phyloP scores from a whole-genome alignment of 2,329 filamentous ascomycete species.

The Pseudocercospora crystallina region DNA sequence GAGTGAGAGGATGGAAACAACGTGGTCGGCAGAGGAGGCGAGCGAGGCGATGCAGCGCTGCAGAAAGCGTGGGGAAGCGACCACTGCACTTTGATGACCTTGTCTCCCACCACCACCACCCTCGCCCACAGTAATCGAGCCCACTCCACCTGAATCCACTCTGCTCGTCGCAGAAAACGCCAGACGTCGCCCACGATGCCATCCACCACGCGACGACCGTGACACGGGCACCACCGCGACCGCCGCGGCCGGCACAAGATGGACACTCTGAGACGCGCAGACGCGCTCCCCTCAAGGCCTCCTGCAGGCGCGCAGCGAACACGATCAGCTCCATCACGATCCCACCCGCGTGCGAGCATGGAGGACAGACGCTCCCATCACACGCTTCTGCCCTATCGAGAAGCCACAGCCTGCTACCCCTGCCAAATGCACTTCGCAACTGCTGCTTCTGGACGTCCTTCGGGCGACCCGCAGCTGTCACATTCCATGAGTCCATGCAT shows the following conservation, averaged over 20 bases:
- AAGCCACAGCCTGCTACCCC: background rate
- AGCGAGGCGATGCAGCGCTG: background rate
- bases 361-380: background rate
- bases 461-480: conserved; percentile 20
- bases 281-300: background rate
- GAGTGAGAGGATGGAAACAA: background rate
- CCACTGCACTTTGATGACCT: too few species aligned
- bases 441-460: background rate
- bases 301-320: background rate
- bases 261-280: background rate
- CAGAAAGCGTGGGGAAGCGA: too few species aligned
- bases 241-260: background rate
- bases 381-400: too few species aligned
- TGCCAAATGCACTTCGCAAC: too few species aligned
- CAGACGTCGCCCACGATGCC: too few species aligned
- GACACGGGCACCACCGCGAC: background rate
- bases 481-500: conserved; percentile 11
- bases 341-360: background rate
- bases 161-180: too few species aligned
- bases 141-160: too few species aligned
- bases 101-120: too few species aligned
- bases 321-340: background rate
- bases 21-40: background rate
- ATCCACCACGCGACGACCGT: background rate
- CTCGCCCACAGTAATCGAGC: too few species aligned